Evolutionary conservation across 495 filamentous ascomycete genomes (phyloP).

Genomic region (Aspergillus baeticus): DNA sequence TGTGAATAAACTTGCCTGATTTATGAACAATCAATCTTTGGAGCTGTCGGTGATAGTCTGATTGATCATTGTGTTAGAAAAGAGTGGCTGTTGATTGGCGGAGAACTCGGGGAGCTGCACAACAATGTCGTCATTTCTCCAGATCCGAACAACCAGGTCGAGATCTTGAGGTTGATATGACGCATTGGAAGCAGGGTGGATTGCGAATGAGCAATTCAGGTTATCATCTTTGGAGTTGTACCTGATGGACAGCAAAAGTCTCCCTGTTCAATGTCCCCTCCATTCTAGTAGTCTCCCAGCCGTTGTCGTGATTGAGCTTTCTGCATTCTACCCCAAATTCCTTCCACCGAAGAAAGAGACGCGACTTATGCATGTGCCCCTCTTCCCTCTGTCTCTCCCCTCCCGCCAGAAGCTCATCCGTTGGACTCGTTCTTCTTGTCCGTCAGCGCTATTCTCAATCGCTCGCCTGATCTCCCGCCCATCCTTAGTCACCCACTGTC

Average conservation of each 20-base stretch:
- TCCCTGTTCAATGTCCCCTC: background rate
- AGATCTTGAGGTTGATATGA: background rate
- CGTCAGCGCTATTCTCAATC: background rate
- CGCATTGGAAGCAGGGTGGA: background rate
- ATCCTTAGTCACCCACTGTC: conserved; percentile 15
- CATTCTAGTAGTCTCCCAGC: background rate
- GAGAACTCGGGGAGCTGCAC: conserved; percentile 1
- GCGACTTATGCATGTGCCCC: conserved; percentile 22
- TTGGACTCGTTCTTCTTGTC: conserved; percentile 11
- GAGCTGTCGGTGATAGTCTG: too few relatives aligned
- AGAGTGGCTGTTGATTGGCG: background rate
- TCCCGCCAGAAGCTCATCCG: conserved; percentile 18
- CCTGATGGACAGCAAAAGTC: background rate
- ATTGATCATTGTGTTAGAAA: too few relatives aligned
- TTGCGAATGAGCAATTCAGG: background rate
- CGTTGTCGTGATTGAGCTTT: background rate
- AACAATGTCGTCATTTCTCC: background rate
- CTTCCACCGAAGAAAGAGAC: background rate
- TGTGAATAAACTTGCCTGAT: background rate
- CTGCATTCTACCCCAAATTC: background rate
- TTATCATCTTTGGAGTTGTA: background rate
- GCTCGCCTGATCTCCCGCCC: conserved; percentile 3
- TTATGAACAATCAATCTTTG: too few relatives aligned
- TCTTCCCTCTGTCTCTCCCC: conserved; percentile 19
- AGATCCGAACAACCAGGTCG: background rate